phyloP scores from a whole-genome alignment of 352 stramenopile species.

The Globisporangium splendens region DNA sequence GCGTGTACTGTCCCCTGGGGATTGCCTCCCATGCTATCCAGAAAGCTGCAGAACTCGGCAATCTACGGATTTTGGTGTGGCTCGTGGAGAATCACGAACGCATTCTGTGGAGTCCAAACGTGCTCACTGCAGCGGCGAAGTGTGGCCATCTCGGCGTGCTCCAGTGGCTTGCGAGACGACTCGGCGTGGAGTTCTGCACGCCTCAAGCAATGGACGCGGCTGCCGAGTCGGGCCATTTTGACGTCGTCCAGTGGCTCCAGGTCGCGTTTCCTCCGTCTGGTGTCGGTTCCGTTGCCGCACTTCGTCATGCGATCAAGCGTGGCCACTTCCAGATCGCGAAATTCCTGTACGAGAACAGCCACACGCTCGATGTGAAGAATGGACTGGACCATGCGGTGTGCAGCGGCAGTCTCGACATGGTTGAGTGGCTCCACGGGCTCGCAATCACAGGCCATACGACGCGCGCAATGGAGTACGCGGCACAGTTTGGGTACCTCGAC shows the following conservation, averaged over 20 bases:
- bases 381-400: not conserved
- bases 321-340: too few relatives aligned
- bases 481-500: not conserved
- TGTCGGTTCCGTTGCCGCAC: too few relatives aligned
- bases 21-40: not conserved
- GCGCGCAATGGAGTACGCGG: not conserved
- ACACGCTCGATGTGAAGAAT: not conserved
- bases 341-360: not conserved
- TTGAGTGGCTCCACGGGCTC: not conserved
- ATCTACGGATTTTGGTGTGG: not conserved
- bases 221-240: not conserved
- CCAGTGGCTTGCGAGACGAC: conserved; percentile 1
- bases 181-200: not conserved
- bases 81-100: not conserved
- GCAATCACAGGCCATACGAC: too few relatives aligned
- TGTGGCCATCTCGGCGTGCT: conserved; percentile 4
- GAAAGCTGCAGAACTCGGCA: not conserved
- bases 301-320: too few relatives aligned
- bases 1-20: not conserved
- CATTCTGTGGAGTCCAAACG: not conserved
- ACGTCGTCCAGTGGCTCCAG: conserved; percentile 5
- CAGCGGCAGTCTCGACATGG: not conserved
- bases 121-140: not conserved
- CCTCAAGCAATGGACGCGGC: not conserved
- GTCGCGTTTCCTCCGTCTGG: too few relatives aligned